These are phyloP conservation scores for Neoscytalidium dimidiatum DNA, from an alignment of 2,329 filamentous ascomycete genomes.

Conservation along the genomic window DNA sequence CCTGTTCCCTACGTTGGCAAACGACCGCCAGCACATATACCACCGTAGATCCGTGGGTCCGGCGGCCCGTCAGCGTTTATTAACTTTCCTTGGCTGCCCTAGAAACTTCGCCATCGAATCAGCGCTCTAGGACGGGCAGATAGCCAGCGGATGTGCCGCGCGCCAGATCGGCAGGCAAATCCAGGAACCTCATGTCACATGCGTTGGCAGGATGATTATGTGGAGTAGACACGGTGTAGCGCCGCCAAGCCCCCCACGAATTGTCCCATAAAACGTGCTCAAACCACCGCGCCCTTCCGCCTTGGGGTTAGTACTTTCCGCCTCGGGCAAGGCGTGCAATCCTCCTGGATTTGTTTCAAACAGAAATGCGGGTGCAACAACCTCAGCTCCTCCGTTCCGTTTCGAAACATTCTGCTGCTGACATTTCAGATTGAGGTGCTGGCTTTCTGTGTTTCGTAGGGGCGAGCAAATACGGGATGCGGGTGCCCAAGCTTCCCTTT, in stretches of 20 bases:
- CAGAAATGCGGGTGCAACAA: background rate
- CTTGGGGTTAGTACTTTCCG: background rate
- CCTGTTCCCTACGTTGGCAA: no score
- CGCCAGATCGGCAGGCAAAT: no score
- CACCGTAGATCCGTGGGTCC: background rate
- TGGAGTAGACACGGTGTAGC: background rate
- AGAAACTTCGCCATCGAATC: background rate
- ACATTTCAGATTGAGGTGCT: background rate
- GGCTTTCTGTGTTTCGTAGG: background rate
- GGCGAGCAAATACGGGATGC: background rate
- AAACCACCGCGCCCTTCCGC: background rate
- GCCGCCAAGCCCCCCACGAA: background rate
- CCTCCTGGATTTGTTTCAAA: background rate
- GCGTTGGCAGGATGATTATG: background rate
- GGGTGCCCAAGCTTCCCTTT: background rate
- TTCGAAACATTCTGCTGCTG: background rate
- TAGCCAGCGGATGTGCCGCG: background rate
- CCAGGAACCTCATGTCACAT: background rate
- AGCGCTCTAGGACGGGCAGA: background rate
- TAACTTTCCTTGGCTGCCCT: background rate
- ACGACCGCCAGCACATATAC: no score
- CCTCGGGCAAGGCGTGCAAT: background rate
- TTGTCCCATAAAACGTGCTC: background rate
- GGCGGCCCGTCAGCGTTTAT: background rate
- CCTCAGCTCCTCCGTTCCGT: background rate